Conservation (phyloP, 345 rosid species). For the Arabis hirsuta region DNA sequence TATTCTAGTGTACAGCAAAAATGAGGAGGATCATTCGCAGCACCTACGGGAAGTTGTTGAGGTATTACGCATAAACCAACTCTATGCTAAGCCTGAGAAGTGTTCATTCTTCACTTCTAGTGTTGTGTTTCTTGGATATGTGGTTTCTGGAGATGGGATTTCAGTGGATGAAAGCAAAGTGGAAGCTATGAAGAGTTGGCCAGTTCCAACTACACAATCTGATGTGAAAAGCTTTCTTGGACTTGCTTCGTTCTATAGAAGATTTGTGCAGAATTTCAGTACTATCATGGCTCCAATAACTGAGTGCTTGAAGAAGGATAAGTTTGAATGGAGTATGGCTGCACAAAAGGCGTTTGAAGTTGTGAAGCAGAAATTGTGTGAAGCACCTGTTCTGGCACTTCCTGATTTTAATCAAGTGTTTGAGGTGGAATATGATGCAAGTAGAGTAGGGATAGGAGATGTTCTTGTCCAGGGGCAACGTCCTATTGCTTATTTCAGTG, state of each 20-base stretch:
- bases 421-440: neutral
- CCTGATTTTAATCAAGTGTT: slow-evolving; percentile 8
- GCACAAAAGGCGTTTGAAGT: neutral
- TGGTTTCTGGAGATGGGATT: neutral
- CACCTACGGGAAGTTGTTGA: neutral
- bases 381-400: neutral
- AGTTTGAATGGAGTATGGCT: neutral
- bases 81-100: neutral
- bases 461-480: neutral
- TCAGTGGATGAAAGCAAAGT: neutral
- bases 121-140: too few relatives aligned
- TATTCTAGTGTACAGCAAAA: neutral
- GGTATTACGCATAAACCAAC: neutral
- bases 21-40: neutral
- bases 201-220: neutral
- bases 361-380: neutral
- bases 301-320: neutral
- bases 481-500: neutral
- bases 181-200: neutral
- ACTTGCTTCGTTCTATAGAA: neutral
- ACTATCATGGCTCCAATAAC: neutral
- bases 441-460: neutral
- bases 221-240: slow-evolving; percentile 6
- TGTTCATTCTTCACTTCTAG: neutral
- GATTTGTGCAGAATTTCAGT: neutral